A percentile compares a stretch with the other conserved stretches of the same genome.
Evolutionary conservation across 345 rosid genomes (phyloP).

Genomic region (rapeseed (Brassica napus)): Da-Ae NC_063439.1:2239501-2240000

Average conservation of each 20-base stretch:
- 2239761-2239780: constrained; percentile 89
- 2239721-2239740: neutral
- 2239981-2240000: constrained; percentile 54
- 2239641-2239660: constrained; percentile 91
- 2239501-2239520: neutral
- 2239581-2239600: constrained; percentile 81
- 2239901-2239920: constrained; percentile 76
- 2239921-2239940: constrained; percentile 92
- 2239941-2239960: constrained; percentile 92
- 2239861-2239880: constrained; percentile 96
- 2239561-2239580: constrained; percentile 56
- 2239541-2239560: neutral
- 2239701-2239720: neutral
- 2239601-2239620: constrained; percentile 69
- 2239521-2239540: neutral
- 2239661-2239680: constrained; percentile 90
- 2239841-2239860: constrained; percentile 79
- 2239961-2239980: constrained; percentile 88
- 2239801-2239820: constrained; percentile 79
- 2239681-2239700: constrained; percentile 80
- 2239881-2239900: constrained; percentile 76
- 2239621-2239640: constrained; percentile 77
- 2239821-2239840: constrained; percentile 89
- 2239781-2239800: constrained; percentile 88
- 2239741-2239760: constrained; percentile 51